Base-by-base conservation (phyloP, 1,139 yeast species). In the Arxiozyma slooffiae region DNA sequence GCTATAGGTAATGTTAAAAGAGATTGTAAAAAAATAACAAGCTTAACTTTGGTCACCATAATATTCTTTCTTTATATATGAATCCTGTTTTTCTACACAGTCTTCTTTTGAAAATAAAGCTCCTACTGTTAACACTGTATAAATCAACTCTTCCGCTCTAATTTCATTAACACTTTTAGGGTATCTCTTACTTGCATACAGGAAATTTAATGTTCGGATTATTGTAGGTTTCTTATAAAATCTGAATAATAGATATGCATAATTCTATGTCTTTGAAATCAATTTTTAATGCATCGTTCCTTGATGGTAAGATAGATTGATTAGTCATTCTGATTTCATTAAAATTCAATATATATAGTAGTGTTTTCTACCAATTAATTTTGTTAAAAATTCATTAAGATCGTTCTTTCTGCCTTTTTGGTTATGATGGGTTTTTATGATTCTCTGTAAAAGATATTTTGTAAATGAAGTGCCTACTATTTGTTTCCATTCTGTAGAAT, bases 161-260 rank as follows among this genome's bases (percentile, higher is more conserved):
- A 80, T 85, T 64, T 87, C 95, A 56, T 85, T 76, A 58, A 81
- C 82, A 9, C 87, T 78, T 63, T 73, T 73, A 0, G 90, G 88
- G 22, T 46, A 44, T 22, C 52, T 57, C 57, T 81, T 88, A 11
- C 86, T 74, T 44, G 82, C 83, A 60, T 81, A 78, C 37, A 80
- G 75, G 42, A 78, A 74, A 55, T 77, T 78, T 47, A 81, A 62
- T 55, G 77, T 80, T 44, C 81, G 67, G 65, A 80, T 67, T 53
- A 88, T 78, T 3, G 92, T 81, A 0, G 96, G 95, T 24, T 95
- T 73, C 62, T 89, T 96, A 64, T 85, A 85, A 63, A 89, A 88
- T 50, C 96, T 72, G 63, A 87, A 85, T 50, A 88, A 70, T 14
- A 86, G 89, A 66, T 95, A 87, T 0, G 95, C 92, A 60, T 84